Base-by-base conservation (phyloP, 1,139 yeast species). In the Starmera stellimalicola region DNA sequence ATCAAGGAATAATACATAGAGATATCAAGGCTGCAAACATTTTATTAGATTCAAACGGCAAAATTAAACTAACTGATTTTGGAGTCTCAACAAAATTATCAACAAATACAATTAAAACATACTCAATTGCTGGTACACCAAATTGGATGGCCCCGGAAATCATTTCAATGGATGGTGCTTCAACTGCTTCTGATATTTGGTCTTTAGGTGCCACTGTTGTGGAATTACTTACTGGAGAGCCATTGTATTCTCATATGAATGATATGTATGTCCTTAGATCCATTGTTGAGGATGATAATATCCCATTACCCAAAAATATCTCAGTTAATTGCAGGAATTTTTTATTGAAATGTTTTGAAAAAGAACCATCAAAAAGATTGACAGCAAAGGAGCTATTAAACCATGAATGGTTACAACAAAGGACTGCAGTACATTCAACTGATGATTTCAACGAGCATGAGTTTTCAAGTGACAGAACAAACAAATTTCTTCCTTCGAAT, bases 111-210 rank as follows among this genome's bases (percentile, higher is more conserved):
- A 63, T 78, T 48, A 81, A 82, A 48, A 67, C 54, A 2, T 44
- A 39, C 26, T 88, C 97, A 0, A 81, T 88, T 62, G 97, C 94
- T 0, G 99, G 99, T 2, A 91, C 98, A 0, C 95, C 97, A 1
- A 91, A 91, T 55, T 93, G 99, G 99, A 93, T 93, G 99, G 98
- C 97, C 0, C 98, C 98, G 0, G 98, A 91, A 52, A 95, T 91
- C 22, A 85, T 91, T 29, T 77, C 82, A 14, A 77, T 87, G 43
- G 84, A 81, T 47, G 95, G 95, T 6, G 78, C 93, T 3, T 79
- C 94, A 27, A 76, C 94, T 0, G 83, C 94, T 1, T 83, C 95
- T 5, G 94, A 82, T 55, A 72, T 81, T 18, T 82, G 94, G 97
- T 83, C 95, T n/a, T 59, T 91, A 25, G 99, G 97, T 2, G 94